Conservation (phyloP, 2,329 filamentous ascomycete genomes). For the Apiospora phragmitis region DNA sequence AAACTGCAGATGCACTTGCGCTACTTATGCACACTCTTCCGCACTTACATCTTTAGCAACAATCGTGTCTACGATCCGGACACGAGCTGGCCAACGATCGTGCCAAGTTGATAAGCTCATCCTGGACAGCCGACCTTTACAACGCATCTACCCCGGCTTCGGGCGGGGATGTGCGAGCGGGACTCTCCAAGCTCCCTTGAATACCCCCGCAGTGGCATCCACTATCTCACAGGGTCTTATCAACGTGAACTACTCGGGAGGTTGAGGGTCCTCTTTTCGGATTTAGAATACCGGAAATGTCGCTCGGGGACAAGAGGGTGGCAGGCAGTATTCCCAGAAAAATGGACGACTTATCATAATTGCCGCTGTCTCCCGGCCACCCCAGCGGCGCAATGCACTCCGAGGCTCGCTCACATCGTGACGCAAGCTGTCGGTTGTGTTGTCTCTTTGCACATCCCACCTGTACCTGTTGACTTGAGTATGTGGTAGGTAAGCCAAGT, state of each 20-base stretch:
- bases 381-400: not conserved
- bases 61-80: not conserved
- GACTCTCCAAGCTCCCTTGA: not conserved
- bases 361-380: not conserved
- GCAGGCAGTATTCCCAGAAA: not conserved
- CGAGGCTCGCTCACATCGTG: not conserved
- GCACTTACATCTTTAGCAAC: not conserved
- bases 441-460: not conserved
- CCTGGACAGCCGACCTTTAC: not conserved
- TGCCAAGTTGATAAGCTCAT: not conserved
- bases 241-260: not conserved
- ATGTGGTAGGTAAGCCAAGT: accelerated
- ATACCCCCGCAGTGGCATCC: not conserved
- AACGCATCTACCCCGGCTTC: not conserved
- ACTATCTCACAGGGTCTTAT: not conserved
- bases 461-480: not conserved
- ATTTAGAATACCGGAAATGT: not conserved
- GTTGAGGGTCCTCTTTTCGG: not conserved
- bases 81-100: not conserved
- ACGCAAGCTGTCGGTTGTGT: not conserved
- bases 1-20: not conserved
- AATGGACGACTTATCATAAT: not conserved
- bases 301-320: not conserved
- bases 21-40: not conserved
- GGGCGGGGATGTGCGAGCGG: not conserved